These are phyloP conservation scores for Sicyos baderoa DNA, from an alignment of 306 rosid species.

Conservation along the genomic window DNA sequence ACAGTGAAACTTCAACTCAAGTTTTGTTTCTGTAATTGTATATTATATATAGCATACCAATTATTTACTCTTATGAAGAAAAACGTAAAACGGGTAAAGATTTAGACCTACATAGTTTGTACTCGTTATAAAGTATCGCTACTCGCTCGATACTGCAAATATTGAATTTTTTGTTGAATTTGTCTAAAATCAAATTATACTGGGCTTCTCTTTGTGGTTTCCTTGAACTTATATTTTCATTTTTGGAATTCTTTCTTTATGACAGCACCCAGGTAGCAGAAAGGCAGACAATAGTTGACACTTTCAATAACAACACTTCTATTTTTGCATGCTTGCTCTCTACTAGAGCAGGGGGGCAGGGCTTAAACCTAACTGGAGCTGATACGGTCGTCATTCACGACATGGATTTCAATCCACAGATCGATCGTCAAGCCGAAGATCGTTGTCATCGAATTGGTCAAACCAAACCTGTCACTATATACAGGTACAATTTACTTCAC, in stretches of 20 bases:
- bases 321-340: conserved; percentile 95
- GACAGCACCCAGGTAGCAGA: conserved; percentile 84
- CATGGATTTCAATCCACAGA: conserved; percentile 98
- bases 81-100: background rate
- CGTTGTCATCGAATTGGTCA: conserved; percentile 95
- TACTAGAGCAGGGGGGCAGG: conserved; percentile 98
- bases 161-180: background rate
- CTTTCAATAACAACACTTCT: conserved; percentile 69
- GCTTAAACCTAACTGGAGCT: conserved; percentile 84
- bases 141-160: background rate
- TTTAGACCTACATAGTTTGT: background rate
- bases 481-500: conserved; percentile 38
- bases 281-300: conserved; percentile 90
- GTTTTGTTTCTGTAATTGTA: no score
- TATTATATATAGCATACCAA: no score
- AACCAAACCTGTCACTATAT: conserved; percentile 74
- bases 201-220: background rate
- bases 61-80: background rate
- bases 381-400: conserved; percentile 92
- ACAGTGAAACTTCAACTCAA: no score
- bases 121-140: background rate
- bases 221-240: background rate
- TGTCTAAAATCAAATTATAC: background rate
- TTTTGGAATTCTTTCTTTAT: conserved; percentile 15
- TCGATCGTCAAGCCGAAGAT: conserved; percentile 93